Conservation (phyloP, 192 early-diverging fungal species). For the Lunasporangiospora selenospora region DNA sequence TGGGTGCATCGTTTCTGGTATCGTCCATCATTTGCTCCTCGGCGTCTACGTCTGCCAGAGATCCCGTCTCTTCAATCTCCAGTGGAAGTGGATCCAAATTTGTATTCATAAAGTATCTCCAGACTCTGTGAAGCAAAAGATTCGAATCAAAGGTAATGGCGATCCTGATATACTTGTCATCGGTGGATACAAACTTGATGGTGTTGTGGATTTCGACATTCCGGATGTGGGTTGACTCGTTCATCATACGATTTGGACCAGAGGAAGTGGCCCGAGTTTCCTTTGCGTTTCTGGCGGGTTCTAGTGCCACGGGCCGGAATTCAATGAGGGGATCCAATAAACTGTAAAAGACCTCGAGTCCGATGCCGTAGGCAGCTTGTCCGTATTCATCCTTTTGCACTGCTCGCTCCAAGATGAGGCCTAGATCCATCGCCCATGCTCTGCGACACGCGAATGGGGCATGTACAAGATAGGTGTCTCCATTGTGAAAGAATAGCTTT, state of each 20-base stretch:
- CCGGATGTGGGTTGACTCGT: background rate
- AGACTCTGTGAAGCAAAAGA: conserved; percentile 16
- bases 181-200: conserved; percentile 8
- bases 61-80: no score
- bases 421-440: conserved; percentile 55
- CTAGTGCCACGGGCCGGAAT: conserved; percentile 44
- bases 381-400: conserved; percentile 11
- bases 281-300: no score
- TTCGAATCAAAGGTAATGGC: conserved; percentile 24
- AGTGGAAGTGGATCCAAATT: no score
- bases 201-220: conserved; percentile 29
- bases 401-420: conserved; percentile 50
- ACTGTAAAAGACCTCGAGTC: conserved; percentile 48
- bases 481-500: conserved; percentile 44
- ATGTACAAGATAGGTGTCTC: conserved; percentile 36
- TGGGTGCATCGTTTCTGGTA: no score
- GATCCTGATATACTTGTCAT: conserved; percentile 5
- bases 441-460: conserved; percentile 49
- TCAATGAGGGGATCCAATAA: conserved; percentile 56
- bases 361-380: background rate
- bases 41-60: no score
- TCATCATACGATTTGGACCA: conserved; percentile 3
- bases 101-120: conserved; percentile 31
- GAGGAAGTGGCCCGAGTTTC: no score
- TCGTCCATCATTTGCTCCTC: no score